Conservation (phyloP, 2,329 filamentous ascomycete species). For the Aspergillus sp. region DNA sequence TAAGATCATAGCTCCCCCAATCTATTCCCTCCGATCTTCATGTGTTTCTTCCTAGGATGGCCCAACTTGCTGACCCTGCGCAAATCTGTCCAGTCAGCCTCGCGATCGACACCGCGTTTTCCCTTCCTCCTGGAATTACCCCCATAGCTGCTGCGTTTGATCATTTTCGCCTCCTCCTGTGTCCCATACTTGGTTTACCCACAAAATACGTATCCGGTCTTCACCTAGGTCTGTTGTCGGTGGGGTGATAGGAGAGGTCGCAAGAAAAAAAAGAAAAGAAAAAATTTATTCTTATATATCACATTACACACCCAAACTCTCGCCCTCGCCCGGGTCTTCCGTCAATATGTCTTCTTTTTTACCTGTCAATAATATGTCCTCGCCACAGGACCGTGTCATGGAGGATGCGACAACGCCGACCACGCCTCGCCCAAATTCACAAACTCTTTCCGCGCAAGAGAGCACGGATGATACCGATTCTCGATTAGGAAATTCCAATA, state of each 20-base stretch:
- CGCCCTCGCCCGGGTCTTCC: constrained; percentile 17
- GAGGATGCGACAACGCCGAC: constrained; percentile 54
- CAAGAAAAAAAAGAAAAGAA: not conserved
- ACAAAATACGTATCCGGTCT: too few relatives aligned
- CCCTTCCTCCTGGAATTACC: constrained; percentile 3
- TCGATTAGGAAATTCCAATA: constrained; percentile 35
- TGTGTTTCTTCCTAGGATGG: not conserved
- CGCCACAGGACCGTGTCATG: constrained; percentile 39
- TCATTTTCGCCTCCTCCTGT: too few relatives aligned
- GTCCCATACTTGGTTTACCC: too few relatives aligned
- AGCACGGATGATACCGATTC: constrained; percentile 34
- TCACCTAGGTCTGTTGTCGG: too few relatives aligned
- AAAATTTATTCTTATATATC: not conserved
- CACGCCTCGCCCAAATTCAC: constrained; percentile 46
- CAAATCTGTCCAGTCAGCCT: constrained; percentile 2
- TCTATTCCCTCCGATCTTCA: not conserved
- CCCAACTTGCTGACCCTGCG: not conserved
- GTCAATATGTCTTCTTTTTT: constrained; percentile 55
- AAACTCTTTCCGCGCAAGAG: constrained; percentile 3
- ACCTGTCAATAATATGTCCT: constrained; percentile 55
- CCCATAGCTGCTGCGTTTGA: too few relatives aligned
- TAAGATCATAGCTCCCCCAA: not conserved
- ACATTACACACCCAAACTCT: not conserved
- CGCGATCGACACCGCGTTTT: constrained; percentile 11
- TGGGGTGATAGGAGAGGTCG: not conserved